Evolutionary conservation across 768 basidiomycete genomes (phyloP).

Genomic region (Cystobasidium onofrii): DNA sequence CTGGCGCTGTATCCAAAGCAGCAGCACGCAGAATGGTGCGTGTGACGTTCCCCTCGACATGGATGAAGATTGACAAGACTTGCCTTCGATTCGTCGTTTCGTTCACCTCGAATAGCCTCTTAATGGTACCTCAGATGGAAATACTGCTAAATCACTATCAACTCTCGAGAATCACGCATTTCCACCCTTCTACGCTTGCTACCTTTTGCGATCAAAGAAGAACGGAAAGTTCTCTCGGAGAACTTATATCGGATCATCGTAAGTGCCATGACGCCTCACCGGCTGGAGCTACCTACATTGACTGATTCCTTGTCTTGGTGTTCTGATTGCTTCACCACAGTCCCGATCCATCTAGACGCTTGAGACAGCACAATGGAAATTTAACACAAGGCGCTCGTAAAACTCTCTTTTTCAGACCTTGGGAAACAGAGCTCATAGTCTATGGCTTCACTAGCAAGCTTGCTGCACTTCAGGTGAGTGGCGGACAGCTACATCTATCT

Average conservation of each 20-base stretch:
- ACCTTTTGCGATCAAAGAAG: conserved; percentile 45
- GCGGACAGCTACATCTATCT: neutral
- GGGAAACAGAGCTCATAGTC: conserved; percentile 50
- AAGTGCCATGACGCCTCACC: neutral
- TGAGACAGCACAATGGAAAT: conserved; percentile 49
- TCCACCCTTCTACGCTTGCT: conserved; percentile 49
- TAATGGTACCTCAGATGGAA: neutral
- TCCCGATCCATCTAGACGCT: conserved; percentile 47
- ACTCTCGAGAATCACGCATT: conserved; percentile 44
- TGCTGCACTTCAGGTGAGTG: conserved; percentile 47
- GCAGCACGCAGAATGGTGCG: neutral
- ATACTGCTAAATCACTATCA: conserved; percentile 31
- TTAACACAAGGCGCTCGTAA: conserved; percentile 39
- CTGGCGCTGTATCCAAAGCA: neutral
- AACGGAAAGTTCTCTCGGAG: conserved; percentile 21
- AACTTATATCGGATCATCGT: conserved; percentile 47
- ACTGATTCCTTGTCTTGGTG: too few species aligned
- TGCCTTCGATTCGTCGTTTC: neutral
- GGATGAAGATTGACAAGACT: neutral
- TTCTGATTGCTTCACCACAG: conserved; percentile 13
- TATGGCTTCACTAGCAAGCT: conserved; percentile 50
- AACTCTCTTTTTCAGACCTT: conserved; percentile 40
- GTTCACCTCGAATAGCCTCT: neutral
- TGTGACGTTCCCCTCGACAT: neutral
- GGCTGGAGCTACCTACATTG: too few species aligned